Percentiles rank a stretch among this genome's conserved stretches.
Evolutionary conservation across 2,329 filamentous ascomycete genomes (phyloP).

Genomic region (Fusarium denticulatum): DNA sequence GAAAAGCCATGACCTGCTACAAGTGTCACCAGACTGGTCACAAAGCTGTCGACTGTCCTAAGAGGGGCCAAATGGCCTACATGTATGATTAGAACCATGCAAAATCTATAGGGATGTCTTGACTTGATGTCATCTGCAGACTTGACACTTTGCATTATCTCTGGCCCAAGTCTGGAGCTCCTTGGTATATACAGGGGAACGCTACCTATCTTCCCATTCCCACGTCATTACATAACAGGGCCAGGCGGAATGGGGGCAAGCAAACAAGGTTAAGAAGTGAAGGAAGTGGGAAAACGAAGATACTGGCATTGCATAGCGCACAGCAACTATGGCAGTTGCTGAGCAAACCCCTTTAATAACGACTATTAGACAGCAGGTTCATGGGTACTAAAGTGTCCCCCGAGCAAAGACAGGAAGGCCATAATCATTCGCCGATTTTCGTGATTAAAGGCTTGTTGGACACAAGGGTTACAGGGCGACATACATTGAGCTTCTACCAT

Average conservation of each 20-base stretch:
- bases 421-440: not conserved
- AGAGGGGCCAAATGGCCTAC: slow-evolving; percentile 3
- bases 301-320: not conserved
- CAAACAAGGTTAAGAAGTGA: not conserved
- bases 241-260: not conserved
- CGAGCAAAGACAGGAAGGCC: not conserved
- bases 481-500: not conserved
- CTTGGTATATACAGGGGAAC: not conserved
- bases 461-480: not conserved
- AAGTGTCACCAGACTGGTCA: slow-evolving; percentile 71
- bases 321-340: not conserved
- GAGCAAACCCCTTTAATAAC: not conserved
- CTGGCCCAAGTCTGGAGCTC: not conserved
- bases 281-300: not conserved
- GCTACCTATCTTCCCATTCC: not conserved
- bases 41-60: slow-evolving; percentile 65
- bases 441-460: not conserved
- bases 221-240: not conserved
- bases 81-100: not conserved
- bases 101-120: not conserved
- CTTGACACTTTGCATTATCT: not conserved
- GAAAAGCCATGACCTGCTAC: slow-evolving; percentile 60
- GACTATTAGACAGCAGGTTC: not conserved
- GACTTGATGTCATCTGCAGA: not conserved
- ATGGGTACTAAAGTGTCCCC: not conserved